A percentile compares a stretch with the other conserved stretches of the same genome.
phyloP scores from a whole-genome alignment of 148 eudicot genomes.

The Vaccinium darrowii region DNA sequence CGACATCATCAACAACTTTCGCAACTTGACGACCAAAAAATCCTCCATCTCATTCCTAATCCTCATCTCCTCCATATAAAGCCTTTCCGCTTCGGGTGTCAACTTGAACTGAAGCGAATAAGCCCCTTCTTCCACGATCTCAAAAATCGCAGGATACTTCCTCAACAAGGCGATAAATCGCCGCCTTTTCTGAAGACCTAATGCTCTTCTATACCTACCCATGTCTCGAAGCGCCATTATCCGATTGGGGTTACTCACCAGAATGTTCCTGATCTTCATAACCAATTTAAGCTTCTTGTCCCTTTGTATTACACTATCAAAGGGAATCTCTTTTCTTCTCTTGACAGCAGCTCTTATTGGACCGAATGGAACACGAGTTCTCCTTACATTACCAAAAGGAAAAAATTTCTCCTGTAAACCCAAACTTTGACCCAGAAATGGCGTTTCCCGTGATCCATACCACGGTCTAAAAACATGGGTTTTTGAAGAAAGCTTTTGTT shows the following conservation, averaged over 20 bases:
- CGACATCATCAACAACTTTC: conserved; percentile 96
- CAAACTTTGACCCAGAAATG: conserved; percentile 54
- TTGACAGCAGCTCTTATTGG: conserved; percentile 71
- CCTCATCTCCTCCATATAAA: conserved; percentile 89
- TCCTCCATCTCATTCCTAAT: conserved; percentile 88
- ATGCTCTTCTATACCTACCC: conserved; percentile 67
- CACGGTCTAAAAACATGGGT: conserved; percentile 24
- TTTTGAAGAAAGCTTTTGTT: conserved; percentile 23
- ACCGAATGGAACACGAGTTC: conserved; percentile 40
- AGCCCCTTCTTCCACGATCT: conserved; percentile 90
- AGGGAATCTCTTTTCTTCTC: conserved; percentile 85
- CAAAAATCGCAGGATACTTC: conserved; percentile 88
- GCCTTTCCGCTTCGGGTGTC: conserved; percentile 92
- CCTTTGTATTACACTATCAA: conserved; percentile 91
- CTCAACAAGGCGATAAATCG: conserved; percentile 75
- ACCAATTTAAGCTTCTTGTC: conserved; percentile 94
- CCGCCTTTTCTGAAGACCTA: conserved; percentile 65
- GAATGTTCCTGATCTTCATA: conserved; percentile 71
- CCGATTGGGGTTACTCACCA: conserved; percentile 68
- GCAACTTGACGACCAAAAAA: conserved; percentile 68
- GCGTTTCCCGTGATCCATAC: conserved; percentile 30
- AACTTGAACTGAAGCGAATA: conserved; percentile 69
- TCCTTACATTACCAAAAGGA: conserved; percentile 33
- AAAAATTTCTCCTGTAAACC: conserved; percentile 26
- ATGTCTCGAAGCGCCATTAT: conserved; percentile 71